Evolutionary conservation across 768 basidiomycete species (phyloP).

Genomic region (Neoboletus magnificus): DNA sequence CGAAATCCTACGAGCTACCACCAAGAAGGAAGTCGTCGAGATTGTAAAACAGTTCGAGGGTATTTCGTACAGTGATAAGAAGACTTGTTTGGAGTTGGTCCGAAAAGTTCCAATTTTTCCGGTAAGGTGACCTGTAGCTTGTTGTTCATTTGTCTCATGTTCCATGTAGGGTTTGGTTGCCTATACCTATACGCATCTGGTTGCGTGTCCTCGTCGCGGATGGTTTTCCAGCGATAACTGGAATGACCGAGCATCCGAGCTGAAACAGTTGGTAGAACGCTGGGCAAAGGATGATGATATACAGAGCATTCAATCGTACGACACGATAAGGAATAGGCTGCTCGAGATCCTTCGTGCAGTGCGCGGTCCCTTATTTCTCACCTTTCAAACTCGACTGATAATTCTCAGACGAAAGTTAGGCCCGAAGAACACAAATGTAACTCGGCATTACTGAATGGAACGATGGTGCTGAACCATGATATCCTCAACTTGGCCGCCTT

Average conservation of each 20-base stretch:
- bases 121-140: slow-evolving; percentile 10
- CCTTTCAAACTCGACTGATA: slow-evolving; percentile 6
- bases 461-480: slow-evolving; percentile 15
- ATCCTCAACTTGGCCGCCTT: slow-evolving; percentile 19
- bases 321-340: slow-evolving; percentile 9
- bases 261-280: slow-evolving; percentile 7
- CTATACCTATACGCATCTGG: slow-evolving; percentile 28
- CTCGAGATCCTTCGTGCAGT: slow-evolving; percentile 18
- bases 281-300: slow-evolving; percentile 6
- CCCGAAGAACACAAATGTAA: slow-evolving; percentile 25
- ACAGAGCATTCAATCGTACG: slow-evolving; percentile 13
- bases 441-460: slow-evolving; percentile 15
- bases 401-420: slow-evolving; percentile 5
- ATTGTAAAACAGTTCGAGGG: slow-evolving; percentile 20
- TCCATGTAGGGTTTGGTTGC: slow-evolving; percentile 24
- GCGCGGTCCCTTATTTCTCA: neutral
- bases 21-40: slow-evolving; percentile 11
- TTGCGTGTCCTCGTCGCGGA: slow-evolving; percentile 12
- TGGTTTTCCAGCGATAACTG: slow-evolving; percentile 10
- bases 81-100: slow-evolving; percentile 16
- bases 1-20: slow-evolving; percentile 8
- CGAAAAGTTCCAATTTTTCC: slow-evolving; percentile 21
- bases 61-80: neutral
- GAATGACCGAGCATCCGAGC: slow-evolving; percentile 1
- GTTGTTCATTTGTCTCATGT: slow-evolving; percentile 5